Base-by-base conservation (phyloP, 1,139 yeast genomes). In the Meyerozyma sp. region DNA sequence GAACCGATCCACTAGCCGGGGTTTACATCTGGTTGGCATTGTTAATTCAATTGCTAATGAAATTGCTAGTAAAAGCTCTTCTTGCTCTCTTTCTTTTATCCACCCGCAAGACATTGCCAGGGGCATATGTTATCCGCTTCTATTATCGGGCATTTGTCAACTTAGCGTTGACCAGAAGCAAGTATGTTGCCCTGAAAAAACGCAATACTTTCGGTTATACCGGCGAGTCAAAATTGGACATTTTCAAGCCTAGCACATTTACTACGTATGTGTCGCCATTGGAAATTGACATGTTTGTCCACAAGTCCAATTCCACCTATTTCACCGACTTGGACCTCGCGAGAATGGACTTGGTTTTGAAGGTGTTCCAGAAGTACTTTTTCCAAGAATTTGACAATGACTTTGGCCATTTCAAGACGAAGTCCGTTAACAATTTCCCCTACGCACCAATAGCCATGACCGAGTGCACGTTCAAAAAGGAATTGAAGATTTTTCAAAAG, bases 301-400 rank as follows among this genome's bases (percentile, higher is more conserved):
- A 91, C 68, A 91, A 91, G 66, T 81, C 85, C 47, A 91, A 91
- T 61, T 80, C 91, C 16, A 85, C 96, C 1, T 91, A 90, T 62
- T 85, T 86, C 56, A 66, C 73, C n/a, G 98, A 91, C 55, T 68
- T 89, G 57, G 97, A 91, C 58, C 72, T 88, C 49, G 84, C 90
- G 2, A 77, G 97, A 56, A 73, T 88, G 13, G 79, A 82, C 49
- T 63, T 84, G 46, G 66, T 89, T 63, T 63, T 78, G 18, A 62
- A 67, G 39, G 64, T 81, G 10, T 78, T 90, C 52, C 82, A 74
- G 52, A 73, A 69, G 48, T 61, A 73, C 40, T 76, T 80, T 51
- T 60, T 68, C 49, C 56, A 61, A 41, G 69, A 64, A 50, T 63
- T 61, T 47, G 68, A 69, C 38, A 73, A 79, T 36, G 75, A 71